phyloP scores from a whole-genome alignment of 257 asterid genomes.

The Ligustrum vulgare region DNA sequence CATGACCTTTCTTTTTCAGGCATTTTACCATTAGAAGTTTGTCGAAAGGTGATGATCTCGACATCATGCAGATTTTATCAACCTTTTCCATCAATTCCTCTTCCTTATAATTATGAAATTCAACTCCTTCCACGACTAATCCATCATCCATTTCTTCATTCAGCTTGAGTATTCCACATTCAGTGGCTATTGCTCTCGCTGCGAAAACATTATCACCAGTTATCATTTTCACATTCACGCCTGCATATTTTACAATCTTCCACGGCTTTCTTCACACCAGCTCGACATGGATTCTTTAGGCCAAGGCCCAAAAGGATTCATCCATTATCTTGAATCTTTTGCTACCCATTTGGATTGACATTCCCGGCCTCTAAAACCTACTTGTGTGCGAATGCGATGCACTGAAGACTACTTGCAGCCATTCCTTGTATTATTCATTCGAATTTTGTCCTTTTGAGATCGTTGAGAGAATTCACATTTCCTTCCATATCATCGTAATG shows the following conservation, averaged over 20 bases:
- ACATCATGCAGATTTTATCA: constrained; percentile 59
- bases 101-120: constrained; percentile 55
- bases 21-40: constrained; percentile 74
- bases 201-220: constrained; percentile 77
- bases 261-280: constrained; percentile 63
- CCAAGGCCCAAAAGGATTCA: constrained; percentile 57
- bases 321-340: constrained; percentile 34
- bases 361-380: constrained; percentile 23
- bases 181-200: constrained; percentile 72
- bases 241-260: constrained; percentile 59
- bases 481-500: constrained; percentile 50
- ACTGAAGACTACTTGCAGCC: constrained; percentile 71
- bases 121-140: constrained; percentile 59
- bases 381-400: constrained; percentile 72
- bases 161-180: constrained; percentile 63
- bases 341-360: constrained; percentile 8
- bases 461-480: constrained; percentile 28
- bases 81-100: constrained; percentile 60
- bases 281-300: constrained; percentile 66
- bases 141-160: constrained; percentile 18
- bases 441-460: constrained; percentile 27
- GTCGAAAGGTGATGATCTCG: constrained; percentile 77
- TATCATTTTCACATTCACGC: constrained; percentile 71
- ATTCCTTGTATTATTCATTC: constrained; percentile 49
- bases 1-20: constrained; percentile 58